phyloP scores from a whole-genome alignment of 176 grass and related monocot genomes.

The Hordeum vulgare region DNA sequence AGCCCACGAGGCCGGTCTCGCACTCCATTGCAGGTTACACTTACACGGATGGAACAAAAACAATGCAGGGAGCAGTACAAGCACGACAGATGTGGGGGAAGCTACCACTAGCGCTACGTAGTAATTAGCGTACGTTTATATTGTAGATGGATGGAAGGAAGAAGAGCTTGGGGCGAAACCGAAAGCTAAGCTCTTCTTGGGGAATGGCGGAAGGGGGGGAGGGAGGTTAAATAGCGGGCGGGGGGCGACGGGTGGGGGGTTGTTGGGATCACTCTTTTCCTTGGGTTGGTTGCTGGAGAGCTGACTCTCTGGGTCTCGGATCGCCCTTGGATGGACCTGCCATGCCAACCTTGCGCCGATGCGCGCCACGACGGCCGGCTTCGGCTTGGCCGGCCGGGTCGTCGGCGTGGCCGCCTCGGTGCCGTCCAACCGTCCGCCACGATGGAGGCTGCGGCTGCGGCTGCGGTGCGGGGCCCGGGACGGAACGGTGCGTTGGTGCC shows the following conservation, averaged over 20 bases:
- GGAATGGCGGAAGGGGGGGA: background rate
- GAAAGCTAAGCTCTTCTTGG: constrained; percentile 34
- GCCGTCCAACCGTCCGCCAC: background rate
- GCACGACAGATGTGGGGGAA: background rate
- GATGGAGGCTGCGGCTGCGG: background rate
- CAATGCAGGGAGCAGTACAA: background rate
- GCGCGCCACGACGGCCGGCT: background rate
- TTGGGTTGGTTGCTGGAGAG: constrained; percentile 31
- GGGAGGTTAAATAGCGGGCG: constrained; percentile 58
- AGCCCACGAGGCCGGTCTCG: constrained; percentile 16
- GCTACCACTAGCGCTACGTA: too few relatives aligned
- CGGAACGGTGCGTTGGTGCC: background rate
- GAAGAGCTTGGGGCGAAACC: constrained; percentile 38
- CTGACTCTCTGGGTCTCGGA: background rate
- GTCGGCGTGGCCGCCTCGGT: background rate
- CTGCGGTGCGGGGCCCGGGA: background rate
- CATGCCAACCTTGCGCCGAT: background rate
- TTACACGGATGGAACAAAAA: background rate
- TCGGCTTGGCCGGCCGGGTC: background rate
- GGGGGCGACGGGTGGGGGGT: constrained; percentile 9
- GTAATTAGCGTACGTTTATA: too few relatives aligned
- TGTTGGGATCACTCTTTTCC: constrained; percentile 15
- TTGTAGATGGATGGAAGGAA: constrained; percentile 1
- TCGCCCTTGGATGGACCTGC: constrained; percentile 25
- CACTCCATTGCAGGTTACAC: constrained; percentile 5